These are phyloP conservation scores for Boletus bicolor DNA, from an alignment of 768 basidiomycete genomes.

Conservation along the genomic window DNA sequence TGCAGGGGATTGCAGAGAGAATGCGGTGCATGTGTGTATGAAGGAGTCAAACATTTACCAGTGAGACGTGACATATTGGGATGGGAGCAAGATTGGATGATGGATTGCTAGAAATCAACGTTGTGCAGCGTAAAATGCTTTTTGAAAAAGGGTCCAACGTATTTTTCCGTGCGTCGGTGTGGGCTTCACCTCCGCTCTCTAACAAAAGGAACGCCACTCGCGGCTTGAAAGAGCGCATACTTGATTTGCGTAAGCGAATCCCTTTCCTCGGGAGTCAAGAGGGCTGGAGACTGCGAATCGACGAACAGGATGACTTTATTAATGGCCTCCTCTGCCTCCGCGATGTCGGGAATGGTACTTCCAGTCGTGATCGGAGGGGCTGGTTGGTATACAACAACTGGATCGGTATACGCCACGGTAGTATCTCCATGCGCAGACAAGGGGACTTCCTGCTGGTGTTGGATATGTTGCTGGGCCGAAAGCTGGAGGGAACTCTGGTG, in stretches of 20 bases:
- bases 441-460: constrained; percentile 29
- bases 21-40: constrained; percentile 24
- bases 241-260: constrained; percentile 46
- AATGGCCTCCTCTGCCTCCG: constrained; percentile 53
- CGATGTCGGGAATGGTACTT: constrained; percentile 37
- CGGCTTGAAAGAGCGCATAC: constrained; percentile 50
- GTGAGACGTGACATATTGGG: constrained; percentile 16
- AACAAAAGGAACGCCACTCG: constrained; percentile 35
- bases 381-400: constrained; percentile 34
- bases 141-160: constrained; percentile 12
- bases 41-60: constrained; percentile 18
- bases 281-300: constrained; percentile 37
- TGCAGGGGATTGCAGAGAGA: constrained; percentile 20
- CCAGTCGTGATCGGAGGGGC: constrained; percentile 32
- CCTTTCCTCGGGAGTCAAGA: constrained; percentile 37
- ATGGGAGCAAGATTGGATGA: constrained; percentile 10
- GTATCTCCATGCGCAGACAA: constrained; percentile 26
- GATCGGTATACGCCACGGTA: constrained; percentile 24
- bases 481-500: constrained; percentile 30
- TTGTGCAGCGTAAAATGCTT: constrained; percentile 17
- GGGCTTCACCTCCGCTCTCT: constrained; percentile 29
- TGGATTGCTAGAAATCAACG: constrained; percentile 12
- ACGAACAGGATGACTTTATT: constrained; percentile 53
- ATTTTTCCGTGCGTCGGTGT: not conserved
- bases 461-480: constrained; percentile 30